These are phyloP conservation scores for Vanrija pseudolonga DNA, from an alignment of 1,284 basidiomycete genomes.

Conservation along the genomic window DNA sequence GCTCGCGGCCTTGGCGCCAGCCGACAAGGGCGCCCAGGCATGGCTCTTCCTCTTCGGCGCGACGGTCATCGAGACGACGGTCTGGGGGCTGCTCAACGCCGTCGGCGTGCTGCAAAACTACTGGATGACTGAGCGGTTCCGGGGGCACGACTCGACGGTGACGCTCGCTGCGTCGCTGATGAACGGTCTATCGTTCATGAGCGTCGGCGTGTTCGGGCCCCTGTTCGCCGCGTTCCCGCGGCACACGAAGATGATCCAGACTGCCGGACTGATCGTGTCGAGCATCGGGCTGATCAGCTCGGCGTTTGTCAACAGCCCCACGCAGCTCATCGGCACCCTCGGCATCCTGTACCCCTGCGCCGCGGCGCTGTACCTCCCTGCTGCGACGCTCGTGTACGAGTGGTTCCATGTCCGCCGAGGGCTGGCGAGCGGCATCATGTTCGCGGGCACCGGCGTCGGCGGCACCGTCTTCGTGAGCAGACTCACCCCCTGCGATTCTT, in stretches of 20 bases:
- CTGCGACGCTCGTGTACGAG: conserved; percentile 39
- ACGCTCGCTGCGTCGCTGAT: conserved; percentile 42
- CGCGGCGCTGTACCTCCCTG: conserved; percentile 36
- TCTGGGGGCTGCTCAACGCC: conserved; percentile 44
- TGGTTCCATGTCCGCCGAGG: conserved; percentile 42
- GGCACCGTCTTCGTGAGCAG: conserved; percentile 43
- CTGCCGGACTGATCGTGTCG: conserved; percentile 23
- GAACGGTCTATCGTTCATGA: conserved; percentile 42
- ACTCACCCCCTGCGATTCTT: too few relatives aligned
- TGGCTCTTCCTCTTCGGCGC: conserved; percentile 44
- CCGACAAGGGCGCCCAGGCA: conserved; percentile 38
- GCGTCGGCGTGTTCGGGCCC: conserved; percentile 30
- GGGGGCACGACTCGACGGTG: not conserved
- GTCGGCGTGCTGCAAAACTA: conserved; percentile 43
- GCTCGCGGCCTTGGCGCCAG: conserved; percentile 24
- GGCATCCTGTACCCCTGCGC: conserved; percentile 41
- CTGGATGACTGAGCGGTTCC: conserved; percentile 37
- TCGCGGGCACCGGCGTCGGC: conserved; percentile 39
- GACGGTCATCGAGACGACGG: conserved; percentile 38
- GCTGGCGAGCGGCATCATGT: conserved; percentile 42
- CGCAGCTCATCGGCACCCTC: conserved; percentile 40
- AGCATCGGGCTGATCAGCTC: conserved; percentile 23
- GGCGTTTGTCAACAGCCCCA: conserved; percentile 34
- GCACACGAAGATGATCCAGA: conserved; percentile 21
- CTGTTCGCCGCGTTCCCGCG: conserved; percentile 28